These are phyloP conservation scores for Globisporangium iwayamae DNA, from an alignment of 352 stramenopile genomes.

Conservation along the genomic window DNA sequence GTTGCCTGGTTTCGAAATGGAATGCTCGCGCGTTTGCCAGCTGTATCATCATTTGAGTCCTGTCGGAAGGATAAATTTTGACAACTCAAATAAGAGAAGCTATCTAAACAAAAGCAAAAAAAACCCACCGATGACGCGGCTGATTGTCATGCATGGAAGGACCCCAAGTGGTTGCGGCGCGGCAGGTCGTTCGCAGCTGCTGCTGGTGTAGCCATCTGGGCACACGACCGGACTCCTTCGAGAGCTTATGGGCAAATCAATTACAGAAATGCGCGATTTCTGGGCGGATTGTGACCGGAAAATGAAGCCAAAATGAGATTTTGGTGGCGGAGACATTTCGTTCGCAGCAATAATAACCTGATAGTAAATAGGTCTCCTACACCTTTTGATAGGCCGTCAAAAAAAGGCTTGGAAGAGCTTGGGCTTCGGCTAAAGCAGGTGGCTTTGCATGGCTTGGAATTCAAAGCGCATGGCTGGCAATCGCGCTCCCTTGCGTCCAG, in stretches of 20 bases:
- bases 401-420: no score
- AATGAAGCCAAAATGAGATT: not conserved
- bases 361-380: no score
- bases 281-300: not conserved
- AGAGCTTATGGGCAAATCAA: not conserved
- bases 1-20: no score
- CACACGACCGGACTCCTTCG: not conserved
- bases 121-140: not conserved
- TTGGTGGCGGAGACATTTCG: not conserved
- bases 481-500: no score
- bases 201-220: not conserved
- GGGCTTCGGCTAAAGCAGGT: no score
- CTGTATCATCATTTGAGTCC: no score
- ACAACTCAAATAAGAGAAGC: no score
- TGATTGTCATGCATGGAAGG: not conserved
- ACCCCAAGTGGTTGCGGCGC: not conserved
- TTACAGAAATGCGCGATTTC: not conserved
- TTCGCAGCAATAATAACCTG: not conserved
- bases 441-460: no score
- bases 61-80: no score
- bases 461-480: no score
- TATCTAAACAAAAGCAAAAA: not conserved
- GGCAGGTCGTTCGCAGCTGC: not conserved
- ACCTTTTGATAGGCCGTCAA: no score
- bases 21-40: no score